Evolutionary conservation across 768 basidiomycete genomes (phyloP), one percentile per base, ranked within the genome.

Genomic region (Lentinus tigrinus): DNA sequence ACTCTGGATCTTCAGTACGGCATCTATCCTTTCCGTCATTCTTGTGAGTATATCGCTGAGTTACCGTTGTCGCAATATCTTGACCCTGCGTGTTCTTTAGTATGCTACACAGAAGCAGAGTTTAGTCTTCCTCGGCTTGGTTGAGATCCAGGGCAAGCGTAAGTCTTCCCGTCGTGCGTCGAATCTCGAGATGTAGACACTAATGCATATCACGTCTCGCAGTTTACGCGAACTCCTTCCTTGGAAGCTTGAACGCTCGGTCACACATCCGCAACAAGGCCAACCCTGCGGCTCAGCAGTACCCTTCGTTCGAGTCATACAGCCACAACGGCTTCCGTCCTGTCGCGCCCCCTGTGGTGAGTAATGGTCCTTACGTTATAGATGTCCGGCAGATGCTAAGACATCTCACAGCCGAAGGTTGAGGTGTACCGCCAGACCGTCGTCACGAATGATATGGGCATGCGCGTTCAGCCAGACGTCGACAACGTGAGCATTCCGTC

Each of bases 61-160:
- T 23, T n/a, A 19, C 42, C 27, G 40, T 9, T 27, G 31, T 9
- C 19, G 17, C 47, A 2, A 23, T n/a, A 19, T 3, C 11, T 23
- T 37, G 52, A 23, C 34, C n/a, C 28, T 40, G 27, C 10, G 38
- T 47, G 39, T 54, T 19, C 42, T 26, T 19, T 27, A 39, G 46
- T 51, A 46, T 31, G 9, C 37, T 7, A n/a, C 46, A 36, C 42
- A 60, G 55, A 60, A 54, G 38, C 19, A 55, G 51, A 63, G 62
- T 31, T 46, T 63, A 5, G 52, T 60, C 39, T 63, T 63, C 52
- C 58, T 58, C 28, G 62, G 62, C 38, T 44, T 63, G n/a, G 48
- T 63, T 34, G 62, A 63, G 56, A 54, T 63, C 39, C 58, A 63
- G 56, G 52, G 50, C 34, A 63, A 63, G 52, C 57, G 62, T 63